phyloP scores from a whole-genome alignment of 768 basidiomycete genomes.

The Tricholoma matsutake region DNA sequence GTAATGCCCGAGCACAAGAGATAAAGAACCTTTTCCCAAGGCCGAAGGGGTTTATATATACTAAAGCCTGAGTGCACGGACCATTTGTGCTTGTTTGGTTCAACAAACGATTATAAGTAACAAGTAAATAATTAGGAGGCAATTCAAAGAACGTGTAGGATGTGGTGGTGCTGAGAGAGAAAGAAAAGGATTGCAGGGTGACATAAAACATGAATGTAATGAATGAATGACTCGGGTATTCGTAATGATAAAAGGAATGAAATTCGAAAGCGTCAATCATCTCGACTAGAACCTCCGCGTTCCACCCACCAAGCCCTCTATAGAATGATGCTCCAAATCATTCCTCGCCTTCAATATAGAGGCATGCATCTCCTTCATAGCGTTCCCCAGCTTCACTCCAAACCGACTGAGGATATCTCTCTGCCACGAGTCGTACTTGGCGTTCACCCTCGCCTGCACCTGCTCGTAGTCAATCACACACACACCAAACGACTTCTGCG shows the following conservation, averaged over 20 bases:
- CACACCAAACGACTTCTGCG: slow-evolving; percentile 86
- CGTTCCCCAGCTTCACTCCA: slow-evolving; percentile 87
- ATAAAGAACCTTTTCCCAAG: slow-evolving; percentile 38
- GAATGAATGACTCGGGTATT: slow-evolving; percentile 6
- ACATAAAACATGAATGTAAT: slow-evolving; percentile 1
- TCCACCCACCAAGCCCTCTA: slow-evolving; percentile 80
- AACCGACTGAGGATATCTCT: slow-evolving; percentile 90
- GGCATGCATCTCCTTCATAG: slow-evolving; percentile 98
- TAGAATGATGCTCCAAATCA: slow-evolving; percentile 94
- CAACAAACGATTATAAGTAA: no score
- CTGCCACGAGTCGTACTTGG: slow-evolving; percentile 99
- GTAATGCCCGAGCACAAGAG: slow-evolving; percentile 96
- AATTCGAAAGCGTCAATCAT: background rate
- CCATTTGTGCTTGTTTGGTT: slow-evolving; percentile 27
- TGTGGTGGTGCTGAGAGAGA: background rate
- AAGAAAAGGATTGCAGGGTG: background rate
- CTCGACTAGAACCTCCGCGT: slow-evolving; percentile 46
- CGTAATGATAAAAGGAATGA: background rate
- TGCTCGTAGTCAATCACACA: slow-evolving; percentile 97
- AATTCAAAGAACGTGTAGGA: no score
- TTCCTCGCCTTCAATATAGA: slow-evolving; percentile 90
- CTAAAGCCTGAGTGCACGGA: slow-evolving; percentile 43
- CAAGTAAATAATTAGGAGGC: no score
- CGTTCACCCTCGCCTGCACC: slow-evolving; percentile 95
- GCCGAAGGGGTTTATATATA: no score